Conservation (phyloP, 495 filamentous ascomycete species). For the Penicillium canescens region DNA sequence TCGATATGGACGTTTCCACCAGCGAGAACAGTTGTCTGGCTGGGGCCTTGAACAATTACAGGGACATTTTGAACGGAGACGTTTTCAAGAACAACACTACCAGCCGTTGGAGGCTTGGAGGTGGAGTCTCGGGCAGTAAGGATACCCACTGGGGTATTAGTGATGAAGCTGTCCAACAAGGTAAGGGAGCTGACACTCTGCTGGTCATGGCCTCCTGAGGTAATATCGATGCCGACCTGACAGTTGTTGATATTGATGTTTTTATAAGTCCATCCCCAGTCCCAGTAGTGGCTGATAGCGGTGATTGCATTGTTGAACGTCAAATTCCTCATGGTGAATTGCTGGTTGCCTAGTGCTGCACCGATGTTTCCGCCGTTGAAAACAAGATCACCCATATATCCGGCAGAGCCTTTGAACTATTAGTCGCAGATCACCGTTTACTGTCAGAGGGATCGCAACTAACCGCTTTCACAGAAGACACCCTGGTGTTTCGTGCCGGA, state of each 20-base stretch:
- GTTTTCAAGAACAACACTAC: slow-evolving; percentile 62
- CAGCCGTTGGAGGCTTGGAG: slow-evolving; percentile 9
- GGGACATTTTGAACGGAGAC: slow-evolving; percentile 57
- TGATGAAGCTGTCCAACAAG: slow-evolving; percentile 41
- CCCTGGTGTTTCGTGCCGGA: slow-evolving; percentile 60
- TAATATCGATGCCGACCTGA: slow-evolving; percentile 46
- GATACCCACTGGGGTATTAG: background rate
- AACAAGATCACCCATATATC: slow-evolving; percentile 57
- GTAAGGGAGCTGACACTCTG: slow-evolving; percentile 39
- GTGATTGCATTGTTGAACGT: slow-evolving; percentile 61
- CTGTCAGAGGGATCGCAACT: too few species aligned
- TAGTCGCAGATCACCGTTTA: too few species aligned
- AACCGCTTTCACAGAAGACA: slow-evolving; percentile 66
- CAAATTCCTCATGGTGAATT: slow-evolving; percentile 75
- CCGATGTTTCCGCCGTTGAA: slow-evolving; percentile 68
- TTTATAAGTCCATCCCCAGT: slow-evolving; percentile 51
- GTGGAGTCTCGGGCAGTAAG: background rate
- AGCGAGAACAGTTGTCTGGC: slow-evolving; percentile 47
- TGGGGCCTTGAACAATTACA: slow-evolving; percentile 52
- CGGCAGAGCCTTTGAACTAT: slow-evolving; percentile 53
- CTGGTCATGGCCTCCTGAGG: slow-evolving; percentile 14
- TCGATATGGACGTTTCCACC: slow-evolving; percentile 50
- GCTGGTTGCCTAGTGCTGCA: slow-evolving; percentile 66
- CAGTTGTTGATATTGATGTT: slow-evolving; percentile 45
- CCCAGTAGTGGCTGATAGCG: slow-evolving; percentile 53